Evolutionary conservation across 345 rosid genomes (phyloP).

Genomic region (Microthlaspi erraticum): DNA sequence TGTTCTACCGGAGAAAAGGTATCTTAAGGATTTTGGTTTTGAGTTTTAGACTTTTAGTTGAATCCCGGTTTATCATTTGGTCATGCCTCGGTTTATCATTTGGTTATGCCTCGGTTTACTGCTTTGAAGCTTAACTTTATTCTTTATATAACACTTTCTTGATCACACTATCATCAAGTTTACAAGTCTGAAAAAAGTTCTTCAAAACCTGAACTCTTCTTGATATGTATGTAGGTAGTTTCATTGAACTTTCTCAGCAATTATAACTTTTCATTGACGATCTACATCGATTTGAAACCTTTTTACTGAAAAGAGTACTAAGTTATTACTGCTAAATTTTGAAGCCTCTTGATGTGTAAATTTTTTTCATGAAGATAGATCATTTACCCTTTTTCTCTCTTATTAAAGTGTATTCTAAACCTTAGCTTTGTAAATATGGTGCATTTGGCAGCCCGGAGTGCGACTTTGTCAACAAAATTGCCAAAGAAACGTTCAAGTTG

Average conservation of each 20-base stretch:
- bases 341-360: neutral
- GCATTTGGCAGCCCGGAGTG: constrained; percentile 34
- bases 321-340: neutral
- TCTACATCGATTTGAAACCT: neutral
- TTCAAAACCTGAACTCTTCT: neutral
- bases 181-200: neutral
- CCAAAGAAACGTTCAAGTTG: constrained; percentile 27
- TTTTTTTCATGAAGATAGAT: neutral
- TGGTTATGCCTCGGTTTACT: too few species aligned
- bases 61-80: neutral
- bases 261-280: neutral
- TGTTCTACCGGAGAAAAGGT: constrained; percentile 35
- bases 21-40: neutral
- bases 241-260: neutral
- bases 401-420: neutral
- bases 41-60: neutral
- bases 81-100: neutral
- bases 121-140: too few species aligned
- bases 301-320: neutral
- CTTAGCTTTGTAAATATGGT: neutral
- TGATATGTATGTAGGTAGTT: neutral
- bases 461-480: constrained; percentile 36
- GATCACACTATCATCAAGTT: too few species aligned
- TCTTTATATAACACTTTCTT: too few species aligned
- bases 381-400: neutral